Percentiles rank a stretch among this genome's conserved stretches.
Conservation (phyloP, 2,329 filamentous ascomycete species). For the Colletotrichum orchidophilum region DNA sequence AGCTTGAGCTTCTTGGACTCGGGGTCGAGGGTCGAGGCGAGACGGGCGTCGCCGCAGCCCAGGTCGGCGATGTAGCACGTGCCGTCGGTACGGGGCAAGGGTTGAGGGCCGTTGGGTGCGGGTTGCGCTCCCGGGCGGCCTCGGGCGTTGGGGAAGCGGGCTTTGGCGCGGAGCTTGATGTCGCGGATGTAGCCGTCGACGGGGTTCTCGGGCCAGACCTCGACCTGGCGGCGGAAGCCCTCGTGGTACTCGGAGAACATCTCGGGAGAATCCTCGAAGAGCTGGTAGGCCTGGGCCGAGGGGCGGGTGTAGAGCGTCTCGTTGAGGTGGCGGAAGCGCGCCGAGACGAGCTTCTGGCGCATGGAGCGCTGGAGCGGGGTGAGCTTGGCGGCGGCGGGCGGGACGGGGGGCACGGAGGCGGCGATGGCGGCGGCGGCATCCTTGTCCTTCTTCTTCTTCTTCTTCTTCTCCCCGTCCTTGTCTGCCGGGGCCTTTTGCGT, state of each 20-base stretch:
- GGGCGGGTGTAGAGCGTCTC: slow-evolving; percentile 95
- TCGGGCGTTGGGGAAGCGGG: slow-evolving; percentile 44
- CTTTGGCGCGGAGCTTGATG: slow-evolving; percentile 73
- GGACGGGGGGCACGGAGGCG: slow-evolving; percentile 44
- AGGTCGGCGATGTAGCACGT: slow-evolving; percentile 86
- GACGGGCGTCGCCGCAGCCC: slow-evolving; percentile 90
- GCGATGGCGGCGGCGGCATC: slow-evolving; percentile 36
- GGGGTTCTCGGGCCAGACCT: slow-evolving; percentile 96
- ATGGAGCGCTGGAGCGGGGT: slow-evolving; percentile 94
- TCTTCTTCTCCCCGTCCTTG: slow-evolving; percentile 1
- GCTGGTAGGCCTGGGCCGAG: slow-evolving; percentile 80
- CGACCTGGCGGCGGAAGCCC: slow-evolving; percentile 94
- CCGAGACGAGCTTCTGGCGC: slow-evolving; percentile 93
- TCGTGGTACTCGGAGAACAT: slow-evolving; percentile 98
- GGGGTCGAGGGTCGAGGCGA: slow-evolving; percentile 74
- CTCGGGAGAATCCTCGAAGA: slow-evolving; percentile 87
- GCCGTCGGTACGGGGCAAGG: slow-evolving; percentile 77
- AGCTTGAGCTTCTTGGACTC: slow-evolving; percentile 75
- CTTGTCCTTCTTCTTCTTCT: slow-evolving; percentile 34
- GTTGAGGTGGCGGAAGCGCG: slow-evolving; percentile 96
- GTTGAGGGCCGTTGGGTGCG: slow-evolving; percentile 44
- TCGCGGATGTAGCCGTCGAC: slow-evolving; percentile 85
- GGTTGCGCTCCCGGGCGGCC: slow-evolving; percentile 36
- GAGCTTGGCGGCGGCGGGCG: slow-evolving; percentile 67
- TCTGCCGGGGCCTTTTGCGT: slow-evolving; percentile 14